phyloP scores from a whole-genome alignment of 352 stramenopile genomes.

The Globisporangium cylindrosporum region DNA sequence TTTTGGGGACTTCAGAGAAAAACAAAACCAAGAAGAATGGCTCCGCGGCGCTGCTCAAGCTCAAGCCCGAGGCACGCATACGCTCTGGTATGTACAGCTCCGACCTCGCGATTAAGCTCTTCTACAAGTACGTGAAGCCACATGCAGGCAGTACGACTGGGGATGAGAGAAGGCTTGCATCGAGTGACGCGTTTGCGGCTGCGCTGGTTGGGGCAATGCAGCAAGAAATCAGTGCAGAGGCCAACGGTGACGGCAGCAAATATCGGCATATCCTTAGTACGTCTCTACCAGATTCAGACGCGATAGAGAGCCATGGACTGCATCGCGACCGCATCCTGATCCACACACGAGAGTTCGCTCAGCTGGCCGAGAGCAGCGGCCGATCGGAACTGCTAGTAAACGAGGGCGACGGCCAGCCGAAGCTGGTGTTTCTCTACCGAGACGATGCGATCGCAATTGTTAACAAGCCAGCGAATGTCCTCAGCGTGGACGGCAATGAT shows the following conservation, averaged over 20 bases:
- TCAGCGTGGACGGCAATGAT: slow-evolving; percentile 56
- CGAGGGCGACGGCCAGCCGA: slow-evolving; percentile 2
- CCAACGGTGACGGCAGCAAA: neutral
- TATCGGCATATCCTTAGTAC: slow-evolving; percentile 34
- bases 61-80: slow-evolving; percentile 16
- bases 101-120: slow-evolving; percentile 20
- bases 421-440: slow-evolving; percentile 34
- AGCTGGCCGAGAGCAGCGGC: neutral
- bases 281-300: slow-evolving; percentile 21
- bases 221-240: neutral
- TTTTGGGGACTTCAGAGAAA: neutral
- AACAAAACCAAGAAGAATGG: neutral
- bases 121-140: slow-evolving; percentile 15
- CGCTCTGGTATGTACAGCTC: slow-evolving; percentile 5
- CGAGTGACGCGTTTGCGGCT: neutral
- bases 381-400: neutral
- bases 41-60: slow-evolving; percentile 4
- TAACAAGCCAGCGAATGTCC: slow-evolving; percentile 52
- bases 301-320: slow-evolving; percentile 22
- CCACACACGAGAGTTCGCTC: slow-evolving; percentile 38
- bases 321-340: slow-evolving; percentile 43
- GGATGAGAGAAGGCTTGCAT: neutral
- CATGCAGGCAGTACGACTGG: neutral
- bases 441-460: slow-evolving; percentile 60
- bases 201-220: slow-evolving; percentile 5